A percentile compares a stretch with the other conserved stretches of the same genome.
Evolutionary conservation across 345 rosid genomes (phyloP).

Genomic region (Eucalyptus cloeziana): DNA sequence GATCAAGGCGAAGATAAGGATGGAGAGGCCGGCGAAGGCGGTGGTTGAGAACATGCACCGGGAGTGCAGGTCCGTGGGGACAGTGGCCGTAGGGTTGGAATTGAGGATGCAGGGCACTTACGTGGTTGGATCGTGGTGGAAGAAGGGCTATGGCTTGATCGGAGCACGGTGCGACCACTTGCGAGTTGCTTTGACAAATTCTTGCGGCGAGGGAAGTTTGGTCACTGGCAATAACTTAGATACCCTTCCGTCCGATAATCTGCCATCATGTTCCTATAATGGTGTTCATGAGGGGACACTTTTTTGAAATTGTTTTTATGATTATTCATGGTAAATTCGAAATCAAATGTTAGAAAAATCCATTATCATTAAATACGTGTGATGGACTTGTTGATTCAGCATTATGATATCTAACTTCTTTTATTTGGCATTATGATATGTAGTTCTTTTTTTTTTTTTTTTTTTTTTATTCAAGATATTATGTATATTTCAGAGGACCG

Average conservation of each 20-base stretch:
- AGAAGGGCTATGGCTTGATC: not conserved
- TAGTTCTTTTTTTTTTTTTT: not conserved
- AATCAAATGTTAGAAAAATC: not conserved
- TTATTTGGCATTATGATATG: not conserved
- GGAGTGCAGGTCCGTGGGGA: not conserved
- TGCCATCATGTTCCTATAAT: not conserved
- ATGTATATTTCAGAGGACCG: not conserved
- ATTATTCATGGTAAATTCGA: no score
- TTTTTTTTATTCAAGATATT: fast-evolving
- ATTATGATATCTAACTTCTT: not conserved
- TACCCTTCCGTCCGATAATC: not conserved
- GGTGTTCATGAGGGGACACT: not conserved
- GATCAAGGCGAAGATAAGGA: not conserved
- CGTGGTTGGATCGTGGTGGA: not conserved
- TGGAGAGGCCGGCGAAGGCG: not conserved
- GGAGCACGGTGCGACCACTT: not conserved
- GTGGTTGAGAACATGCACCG: not conserved
- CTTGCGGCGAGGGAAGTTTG: not conserved
- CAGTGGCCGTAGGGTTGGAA: not conserved
- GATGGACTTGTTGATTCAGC: not conserved
- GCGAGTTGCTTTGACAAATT: not conserved
- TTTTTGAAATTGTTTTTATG: no score
- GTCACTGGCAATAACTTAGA: not conserved
- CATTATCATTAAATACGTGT: not conserved
- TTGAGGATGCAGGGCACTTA: not conserved